Percentiles rank a stretch among this genome's conserved stretches.
Conservation (phyloP, 345 rosid genomes). For the thale cress (Arabidopsis thaliana) region DNA sequence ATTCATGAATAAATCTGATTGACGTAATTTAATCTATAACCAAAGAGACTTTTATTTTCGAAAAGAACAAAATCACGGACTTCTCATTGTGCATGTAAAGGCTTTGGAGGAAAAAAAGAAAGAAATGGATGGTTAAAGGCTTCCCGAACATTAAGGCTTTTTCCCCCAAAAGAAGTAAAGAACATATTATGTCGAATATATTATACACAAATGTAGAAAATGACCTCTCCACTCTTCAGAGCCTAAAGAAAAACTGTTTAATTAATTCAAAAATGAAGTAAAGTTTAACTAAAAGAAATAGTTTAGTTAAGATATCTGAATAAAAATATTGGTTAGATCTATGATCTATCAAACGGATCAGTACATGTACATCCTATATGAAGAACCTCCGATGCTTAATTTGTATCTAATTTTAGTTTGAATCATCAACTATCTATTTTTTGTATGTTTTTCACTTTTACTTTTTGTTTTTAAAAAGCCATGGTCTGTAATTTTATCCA, state of each 20-base stretch:
- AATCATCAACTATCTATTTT: neutral
- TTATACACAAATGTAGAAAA: constrained; percentile 20
- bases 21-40: constrained; percentile 20
- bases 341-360: constrained; percentile 1
- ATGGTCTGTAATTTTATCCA: neutral
- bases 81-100: constrained; percentile 22
- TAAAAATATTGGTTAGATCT: neutral
- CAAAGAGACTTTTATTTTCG: constrained; percentile 20
- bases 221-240: constrained; percentile 29
- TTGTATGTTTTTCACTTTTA: neutral
- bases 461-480: neutral
- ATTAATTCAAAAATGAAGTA: neutral
- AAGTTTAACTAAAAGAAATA: neutral
- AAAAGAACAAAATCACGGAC: constrained; percentile 17
- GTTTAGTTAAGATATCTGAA: neutral
- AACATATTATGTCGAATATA: constrained; percentile 8
- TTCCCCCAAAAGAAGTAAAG: constrained; percentile 35
- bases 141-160: constrained; percentile 45
- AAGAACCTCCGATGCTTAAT: neutral
- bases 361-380: neutral
- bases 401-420: too few relatives aligned
- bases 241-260: constrained; percentile 10
- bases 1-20: neutral
- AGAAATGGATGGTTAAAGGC: constrained; percentile 14
- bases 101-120: neutral